phyloP scores from a whole-genome alignment of 495 filamentous ascomycete genomes.

The Hyphodiscus hymeniophilus region DNA sequence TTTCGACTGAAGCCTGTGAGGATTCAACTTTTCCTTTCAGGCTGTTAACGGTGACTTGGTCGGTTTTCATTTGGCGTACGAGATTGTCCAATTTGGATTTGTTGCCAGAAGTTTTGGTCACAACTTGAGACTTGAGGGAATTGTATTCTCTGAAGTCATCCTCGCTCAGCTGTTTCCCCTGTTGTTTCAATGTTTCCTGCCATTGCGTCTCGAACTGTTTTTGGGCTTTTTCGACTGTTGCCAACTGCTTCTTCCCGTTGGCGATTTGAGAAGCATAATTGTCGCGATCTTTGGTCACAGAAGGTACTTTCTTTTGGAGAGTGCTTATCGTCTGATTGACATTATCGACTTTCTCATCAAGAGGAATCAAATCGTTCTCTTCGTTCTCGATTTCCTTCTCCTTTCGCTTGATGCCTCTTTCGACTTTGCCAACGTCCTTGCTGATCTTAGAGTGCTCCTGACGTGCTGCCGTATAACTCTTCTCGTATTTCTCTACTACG shows the following conservation, averaged over 20 bases:
- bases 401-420: conserved; percentile 73
- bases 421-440: conserved; percentile 72
- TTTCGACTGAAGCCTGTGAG: conserved; percentile 62
- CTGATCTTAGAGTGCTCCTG: conserved; percentile 71
- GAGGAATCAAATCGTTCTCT: conserved; percentile 76
- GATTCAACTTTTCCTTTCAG: conserved; percentile 78
- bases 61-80: conserved; percentile 75
- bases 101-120: conserved; percentile 71
- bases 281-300: conserved; percentile 69
- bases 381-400: conserved; percentile 84
- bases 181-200: conserved; percentile 70
- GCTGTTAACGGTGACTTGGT: conserved; percentile 79
- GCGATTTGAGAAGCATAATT: conserved; percentile 55
- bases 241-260: conserved; percentile 69
- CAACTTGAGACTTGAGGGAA: conserved; percentile 75
- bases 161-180: conserved; percentile 78
- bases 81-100: conserved; percentile 80
- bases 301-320: conserved; percentile 55
- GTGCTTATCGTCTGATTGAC: conserved; percentile 60
- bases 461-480: conserved; percentile 76
- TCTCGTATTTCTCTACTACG: conserved; percentile 77
- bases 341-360: conserved; percentile 88
- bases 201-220: conserved; percentile 83
- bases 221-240: conserved; percentile 82
- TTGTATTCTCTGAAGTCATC: conserved; percentile 87